These are phyloP conservation scores for Abrus pulchellus DNA, from an alignment of 306 rosid species.

Conservation along the genomic window DNA sequence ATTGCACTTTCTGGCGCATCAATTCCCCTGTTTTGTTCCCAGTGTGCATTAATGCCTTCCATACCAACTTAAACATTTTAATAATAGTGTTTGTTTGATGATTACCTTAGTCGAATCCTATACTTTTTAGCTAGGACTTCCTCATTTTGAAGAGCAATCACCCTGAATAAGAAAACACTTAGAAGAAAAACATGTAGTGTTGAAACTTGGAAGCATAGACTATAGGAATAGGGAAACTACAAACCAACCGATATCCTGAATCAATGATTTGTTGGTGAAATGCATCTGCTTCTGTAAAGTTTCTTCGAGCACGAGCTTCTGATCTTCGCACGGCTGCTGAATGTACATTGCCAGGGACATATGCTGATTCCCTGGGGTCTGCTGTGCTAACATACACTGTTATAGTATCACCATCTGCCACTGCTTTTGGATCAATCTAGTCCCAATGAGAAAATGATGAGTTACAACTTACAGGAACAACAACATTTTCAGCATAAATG, in stretches of 20 bases:
- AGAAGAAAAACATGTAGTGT: background rate
- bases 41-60: conserved; percentile 4
- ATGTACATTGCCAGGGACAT: conserved; percentile 65
- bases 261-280: conserved; percentile 72
- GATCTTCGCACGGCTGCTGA: conserved; percentile 66
- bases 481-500: conserved; percentile 5
- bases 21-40: conserved; percentile 72
- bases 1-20: conserved; percentile 89
- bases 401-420: conserved; percentile 90
- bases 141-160: conserved; percentile 60
- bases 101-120: conserved; percentile 87
- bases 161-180: conserved; percentile 53
- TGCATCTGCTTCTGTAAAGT: conserved; percentile 72
- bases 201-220: conserved; percentile 11
- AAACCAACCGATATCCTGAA: conserved; percentile 84
- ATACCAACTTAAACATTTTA: conserved; percentile 14
- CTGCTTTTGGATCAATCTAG: conserved; percentile 85
- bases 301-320: conserved; percentile 62
- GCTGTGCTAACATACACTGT: conserved; percentile 85
- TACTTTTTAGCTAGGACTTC: conserved; percentile 83
- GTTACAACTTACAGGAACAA: conserved; percentile 20
- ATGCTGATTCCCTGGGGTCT: conserved; percentile 77
- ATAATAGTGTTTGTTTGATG: background rate
- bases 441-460: conserved; percentile 39
- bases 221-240: conserved; percentile 23